A percentile compares a stretch with the other conserved stretches of the same genome.
These are phyloP conservation scores for Erythrophleum ivorense DNA, from an alignment of 331 rosid species.

Conservation along the genomic window DNA sequence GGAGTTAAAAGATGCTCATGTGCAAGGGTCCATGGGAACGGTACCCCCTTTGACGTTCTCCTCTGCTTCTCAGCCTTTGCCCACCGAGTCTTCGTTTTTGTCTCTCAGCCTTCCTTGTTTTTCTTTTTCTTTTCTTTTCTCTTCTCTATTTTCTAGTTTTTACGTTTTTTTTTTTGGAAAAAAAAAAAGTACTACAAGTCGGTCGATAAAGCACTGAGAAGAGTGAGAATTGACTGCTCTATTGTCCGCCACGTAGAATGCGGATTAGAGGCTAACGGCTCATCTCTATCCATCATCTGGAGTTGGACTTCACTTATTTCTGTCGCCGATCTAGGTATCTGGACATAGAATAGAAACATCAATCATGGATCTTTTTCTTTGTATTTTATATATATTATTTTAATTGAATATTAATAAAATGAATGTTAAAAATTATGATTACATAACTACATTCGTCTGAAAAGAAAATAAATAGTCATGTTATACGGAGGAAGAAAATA, in stretches of 20 bases:
- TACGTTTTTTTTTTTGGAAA: background rate
- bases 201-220: background rate
- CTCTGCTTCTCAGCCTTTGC: background rate
- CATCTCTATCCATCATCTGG: background rate
- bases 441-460: too few relatives aligned
- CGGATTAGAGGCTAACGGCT: background rate
- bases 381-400: too few relatives aligned
- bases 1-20: slow-evolving; percentile 36
- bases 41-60: slow-evolving; percentile 26
- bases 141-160: background rate
- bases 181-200: background rate
- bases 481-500: too few relatives aligned
- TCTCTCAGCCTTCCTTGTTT: background rate
- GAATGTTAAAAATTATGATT: too few relatives aligned
- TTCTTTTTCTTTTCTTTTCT: background rate
- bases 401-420: too few relatives aligned
- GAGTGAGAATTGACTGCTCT: background rate
- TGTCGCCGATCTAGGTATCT: background rate
- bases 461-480: too few relatives aligned
- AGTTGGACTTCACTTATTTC: background rate
- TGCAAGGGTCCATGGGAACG: slow-evolving; percentile 38
- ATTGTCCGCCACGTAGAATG: slow-evolving; percentile 51
- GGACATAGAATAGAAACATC: background rate
- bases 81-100: background rate
- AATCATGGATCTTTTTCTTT: background rate